Conservation (phyloP, 805 yeast genomes). For the Sugiyamaella mastotermitis region DNA sequence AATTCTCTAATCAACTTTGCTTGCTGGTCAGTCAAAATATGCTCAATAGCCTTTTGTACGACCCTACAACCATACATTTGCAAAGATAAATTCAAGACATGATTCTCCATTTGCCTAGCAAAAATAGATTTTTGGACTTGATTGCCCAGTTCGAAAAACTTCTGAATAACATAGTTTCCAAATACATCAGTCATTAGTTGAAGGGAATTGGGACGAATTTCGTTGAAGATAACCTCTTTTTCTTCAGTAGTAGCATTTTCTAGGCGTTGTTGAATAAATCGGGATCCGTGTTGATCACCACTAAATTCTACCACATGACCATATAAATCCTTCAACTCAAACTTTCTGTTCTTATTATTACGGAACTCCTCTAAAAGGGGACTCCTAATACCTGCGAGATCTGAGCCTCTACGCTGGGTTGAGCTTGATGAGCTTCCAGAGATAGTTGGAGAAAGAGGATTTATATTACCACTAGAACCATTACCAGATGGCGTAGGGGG, state of each 20-base stretch:
- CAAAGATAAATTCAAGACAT: slow-evolving; percentile 66
- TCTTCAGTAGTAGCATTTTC: slow-evolving; percentile 59
- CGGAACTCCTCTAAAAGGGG: slow-evolving; percentile 84
- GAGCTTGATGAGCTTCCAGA: neutral
- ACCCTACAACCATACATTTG: slow-evolving; percentile 99
- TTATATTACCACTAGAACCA: neutral
- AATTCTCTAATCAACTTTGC: slow-evolving; percentile 65
- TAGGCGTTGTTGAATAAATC: slow-evolving; percentile 89
- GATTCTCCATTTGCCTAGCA: slow-evolving; percentile 66
- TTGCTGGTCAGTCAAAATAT: slow-evolving; percentile 58
- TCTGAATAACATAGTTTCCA: slow-evolving; percentile 96
- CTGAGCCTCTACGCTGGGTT: neutral
- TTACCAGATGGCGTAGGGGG: neutral
- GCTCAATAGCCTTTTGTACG: slow-evolving; percentile 87
- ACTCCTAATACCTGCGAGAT: slow-evolving; percentile 10
- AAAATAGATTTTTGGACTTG: slow-evolving; percentile 61
- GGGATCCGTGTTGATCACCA: slow-evolving; percentile 94
- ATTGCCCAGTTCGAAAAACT: slow-evolving; percentile 80
- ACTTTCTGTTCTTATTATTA: slow-evolving; percentile 54
- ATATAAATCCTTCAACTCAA: slow-evolving; percentile 63
- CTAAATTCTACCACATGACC: slow-evolving; percentile 90
- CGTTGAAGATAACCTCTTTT: slow-evolving; percentile 76
- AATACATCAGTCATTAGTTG: slow-evolving; percentile 93
- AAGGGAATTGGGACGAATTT: slow-evolving; percentile 65
- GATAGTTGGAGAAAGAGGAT: neutral